Percentiles rank a stretch among this genome's conserved stretches.
Conservation (phyloP, 441 rosid genomes). For the Populus hybrid region DNA sequence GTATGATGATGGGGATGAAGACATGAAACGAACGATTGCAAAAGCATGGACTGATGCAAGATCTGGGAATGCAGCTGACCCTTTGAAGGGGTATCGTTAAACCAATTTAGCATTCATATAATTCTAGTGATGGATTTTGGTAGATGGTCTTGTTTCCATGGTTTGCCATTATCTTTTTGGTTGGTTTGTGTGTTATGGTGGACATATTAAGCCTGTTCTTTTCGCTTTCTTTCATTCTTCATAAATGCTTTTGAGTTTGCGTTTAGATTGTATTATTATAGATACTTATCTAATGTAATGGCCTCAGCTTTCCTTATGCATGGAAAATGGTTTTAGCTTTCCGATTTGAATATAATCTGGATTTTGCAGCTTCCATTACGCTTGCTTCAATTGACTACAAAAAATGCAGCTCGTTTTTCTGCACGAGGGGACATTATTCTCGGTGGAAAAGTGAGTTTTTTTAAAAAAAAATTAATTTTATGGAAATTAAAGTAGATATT, state of each 20-base stretch:
- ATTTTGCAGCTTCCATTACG: not conserved
- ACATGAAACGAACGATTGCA: conserved; percentile 89
- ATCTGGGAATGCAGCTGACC: conserved; percentile 77
- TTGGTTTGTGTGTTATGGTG: not conserved
- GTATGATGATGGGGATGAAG: conserved; percentile 95
- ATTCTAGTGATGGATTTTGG: not conserved
- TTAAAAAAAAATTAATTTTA: too few species aligned
- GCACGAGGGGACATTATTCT: not conserved
- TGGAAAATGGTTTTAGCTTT: not conserved
- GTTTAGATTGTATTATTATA: not conserved
- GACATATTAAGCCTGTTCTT: not conserved
- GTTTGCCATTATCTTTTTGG: not conserved
- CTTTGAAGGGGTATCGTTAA: conserved; percentile 53
- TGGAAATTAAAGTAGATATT: not conserved
- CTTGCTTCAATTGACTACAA: not conserved
- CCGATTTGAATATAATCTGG: not conserved
- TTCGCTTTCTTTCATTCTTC: not conserved
- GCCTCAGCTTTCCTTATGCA: not conserved
- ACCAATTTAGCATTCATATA: not conserved
- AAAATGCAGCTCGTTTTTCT: not conserved
- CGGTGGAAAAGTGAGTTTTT: not conserved
- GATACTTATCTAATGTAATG: not conserved
- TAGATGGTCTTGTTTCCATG: not conserved
- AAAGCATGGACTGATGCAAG: conserved; percentile 98
- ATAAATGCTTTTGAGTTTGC: not conserved